phyloP scores from a whole-genome alignment of 139 green algal species.

The Chlamydomonas applanata region DNA sequence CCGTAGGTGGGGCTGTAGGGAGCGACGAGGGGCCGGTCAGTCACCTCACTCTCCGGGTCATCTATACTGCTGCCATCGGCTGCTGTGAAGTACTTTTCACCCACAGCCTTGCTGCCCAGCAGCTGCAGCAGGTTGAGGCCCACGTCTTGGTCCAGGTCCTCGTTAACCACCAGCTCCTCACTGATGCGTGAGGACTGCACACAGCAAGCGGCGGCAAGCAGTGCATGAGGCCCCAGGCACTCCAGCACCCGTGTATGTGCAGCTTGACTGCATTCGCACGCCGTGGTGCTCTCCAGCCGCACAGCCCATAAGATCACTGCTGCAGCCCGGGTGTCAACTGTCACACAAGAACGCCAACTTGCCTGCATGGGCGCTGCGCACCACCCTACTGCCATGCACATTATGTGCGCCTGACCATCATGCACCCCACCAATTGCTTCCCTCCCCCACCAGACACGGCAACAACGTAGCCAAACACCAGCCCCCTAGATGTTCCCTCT shows the following conservation, averaged over 20 bases:
- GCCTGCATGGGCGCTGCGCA: no score
- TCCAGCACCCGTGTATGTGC: not conserved
- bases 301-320: not conserved
- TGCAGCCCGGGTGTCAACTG: not conserved
- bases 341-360: no score
- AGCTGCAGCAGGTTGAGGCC: conserved; percentile 41
- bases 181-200: conserved; percentile 24
- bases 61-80: not conserved
- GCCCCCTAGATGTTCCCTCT: no score
- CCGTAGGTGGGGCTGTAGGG: no score
- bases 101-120: conserved; percentile 26
- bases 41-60: not conserved
- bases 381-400: no score
- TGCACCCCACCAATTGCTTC: no score
- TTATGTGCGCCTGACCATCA: no score
- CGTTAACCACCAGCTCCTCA: conserved; percentile 35
- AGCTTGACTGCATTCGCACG: not conserved
- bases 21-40: no score
- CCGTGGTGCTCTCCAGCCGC: not conserved
- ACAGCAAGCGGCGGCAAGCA: not conserved
- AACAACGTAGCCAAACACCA: no score
- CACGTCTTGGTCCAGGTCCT: conserved; percentile 41
- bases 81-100: conserved; percentile 11
- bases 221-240: not conserved
- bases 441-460: no score